A percentile compares a stretch with the other conserved stretches of the same genome.
Conservation (phyloP, 2,329 filamentous ascomycete species). For the Fusarium caatingaense region DNA sequence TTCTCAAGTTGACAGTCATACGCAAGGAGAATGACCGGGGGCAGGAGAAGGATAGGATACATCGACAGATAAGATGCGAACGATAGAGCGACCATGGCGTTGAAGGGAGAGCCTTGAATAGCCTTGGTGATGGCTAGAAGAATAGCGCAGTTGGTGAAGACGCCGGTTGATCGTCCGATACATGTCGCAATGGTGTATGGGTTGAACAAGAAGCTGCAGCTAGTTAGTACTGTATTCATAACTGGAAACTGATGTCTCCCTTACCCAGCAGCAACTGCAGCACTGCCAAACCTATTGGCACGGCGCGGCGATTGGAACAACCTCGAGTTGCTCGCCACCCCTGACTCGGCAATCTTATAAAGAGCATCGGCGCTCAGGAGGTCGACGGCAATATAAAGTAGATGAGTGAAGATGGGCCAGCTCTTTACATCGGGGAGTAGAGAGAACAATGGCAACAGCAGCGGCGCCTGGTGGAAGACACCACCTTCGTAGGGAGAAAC, state of each 20-base stretch:
- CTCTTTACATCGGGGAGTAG: slow-evolving; percentile 77
- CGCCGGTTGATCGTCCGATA: slow-evolving; percentile 86
- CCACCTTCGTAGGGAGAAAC: slow-evolving; percentile 98
- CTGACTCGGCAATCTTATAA: slow-evolving; percentile 81
- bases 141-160: slow-evolving; percentile 90
- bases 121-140: slow-evolving; percentile 86
- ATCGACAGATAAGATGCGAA: slow-evolving; percentile 92
- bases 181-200: slow-evolving; percentile 94
- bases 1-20: slow-evolving; percentile 71
- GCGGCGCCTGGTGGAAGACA: slow-evolving; percentile 82
- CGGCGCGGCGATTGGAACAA: slow-evolving; percentile 83
- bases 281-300: slow-evolving; percentile 77
- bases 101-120: slow-evolving; percentile 76
- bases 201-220: slow-evolving; percentile 85
- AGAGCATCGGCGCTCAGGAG: slow-evolving; percentile 84
- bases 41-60: slow-evolving; percentile 88
- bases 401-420: slow-evolving; percentile 78
- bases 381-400: slow-evolving; percentile 86
- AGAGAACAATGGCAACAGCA: slow-evolving; percentile 91
- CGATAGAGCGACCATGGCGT: slow-evolving; percentile 84
- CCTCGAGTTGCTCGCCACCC: slow-evolving; percentile 78
- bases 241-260: slow-evolving; percentile 40
- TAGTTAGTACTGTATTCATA: slow-evolving; percentile 24
- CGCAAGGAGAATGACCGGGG: slow-evolving; percentile 82
- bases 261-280: slow-evolving; percentile 83